These are phyloP conservation scores for rapeseed (Brassica napus) DNA, from an alignment of 345 rosid genomes.

Conservation along the genomic window DNA sequence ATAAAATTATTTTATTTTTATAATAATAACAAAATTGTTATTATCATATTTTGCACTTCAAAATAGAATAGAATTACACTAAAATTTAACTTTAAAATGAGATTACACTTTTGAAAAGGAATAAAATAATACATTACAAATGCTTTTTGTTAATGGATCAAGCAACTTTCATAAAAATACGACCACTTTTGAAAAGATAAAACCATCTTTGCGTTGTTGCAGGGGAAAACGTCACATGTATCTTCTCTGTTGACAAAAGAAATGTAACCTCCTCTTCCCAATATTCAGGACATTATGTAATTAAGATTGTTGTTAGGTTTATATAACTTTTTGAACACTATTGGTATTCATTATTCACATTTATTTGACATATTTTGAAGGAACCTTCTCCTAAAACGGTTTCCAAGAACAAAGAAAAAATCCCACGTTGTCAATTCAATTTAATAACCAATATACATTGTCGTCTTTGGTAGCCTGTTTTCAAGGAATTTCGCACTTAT, in stretches of 20 bases:
- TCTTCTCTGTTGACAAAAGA: not conserved
- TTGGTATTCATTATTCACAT: conserved; percentile 8
- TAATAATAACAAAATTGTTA: not conserved
- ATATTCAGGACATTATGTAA: not conserved
- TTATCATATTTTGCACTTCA: not conserved
- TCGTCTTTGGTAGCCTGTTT: not conserved
- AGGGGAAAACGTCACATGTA: not conserved
- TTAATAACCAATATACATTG: not conserved
- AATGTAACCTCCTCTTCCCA: not conserved
- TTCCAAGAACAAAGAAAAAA: conserved; percentile 2
- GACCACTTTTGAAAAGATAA: not conserved
- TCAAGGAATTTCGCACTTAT: conserved; percentile 6
- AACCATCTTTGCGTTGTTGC: not conserved
- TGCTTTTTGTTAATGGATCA: not conserved
- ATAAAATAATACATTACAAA: not conserved
- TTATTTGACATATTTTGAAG: conserved; percentile 1
- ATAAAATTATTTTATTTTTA: not conserved
- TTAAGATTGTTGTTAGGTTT: not conserved
- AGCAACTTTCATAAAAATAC: not conserved
- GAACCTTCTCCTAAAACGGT: not conserved
- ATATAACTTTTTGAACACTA: not conserved
- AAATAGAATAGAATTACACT: not conserved
- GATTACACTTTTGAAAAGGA: not conserved
- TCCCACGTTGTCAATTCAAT: conserved; percentile 29
- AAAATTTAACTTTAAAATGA: not conserved